Conservation (phyloP, 768 basidiomycete genomes). For the Favolaschia claudopus region DNA sequence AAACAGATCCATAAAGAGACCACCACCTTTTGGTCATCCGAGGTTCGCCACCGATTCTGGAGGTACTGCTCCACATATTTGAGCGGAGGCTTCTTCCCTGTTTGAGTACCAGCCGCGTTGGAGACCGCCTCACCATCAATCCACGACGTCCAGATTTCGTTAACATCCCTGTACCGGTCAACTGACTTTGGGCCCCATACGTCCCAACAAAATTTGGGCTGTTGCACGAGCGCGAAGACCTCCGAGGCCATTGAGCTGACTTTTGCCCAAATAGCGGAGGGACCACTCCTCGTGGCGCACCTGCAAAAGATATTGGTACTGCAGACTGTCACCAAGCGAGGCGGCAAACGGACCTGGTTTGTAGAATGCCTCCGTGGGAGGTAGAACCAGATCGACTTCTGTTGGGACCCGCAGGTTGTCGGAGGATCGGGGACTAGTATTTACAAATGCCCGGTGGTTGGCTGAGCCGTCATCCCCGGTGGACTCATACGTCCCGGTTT, state of each 20-base stretch:
- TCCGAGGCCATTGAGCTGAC: neutral
- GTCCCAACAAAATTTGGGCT: neutral
- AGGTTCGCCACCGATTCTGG: neutral
- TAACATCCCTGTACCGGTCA: neutral
- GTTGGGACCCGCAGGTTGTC: neutral
- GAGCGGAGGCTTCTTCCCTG: neutral
- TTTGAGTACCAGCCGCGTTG: neutral
- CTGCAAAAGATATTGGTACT: too few relatives aligned
- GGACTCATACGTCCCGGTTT: neutral
- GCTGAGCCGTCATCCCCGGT: neutral
- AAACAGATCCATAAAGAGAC: neutral
- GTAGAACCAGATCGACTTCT: neutral
- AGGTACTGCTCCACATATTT: neutral
- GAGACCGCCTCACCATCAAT: neutral
- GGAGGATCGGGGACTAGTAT: neutral
- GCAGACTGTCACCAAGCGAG: too few relatives aligned
- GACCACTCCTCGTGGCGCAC: neutral
- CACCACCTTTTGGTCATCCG: neutral
- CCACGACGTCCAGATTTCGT: constrained; percentile 1
- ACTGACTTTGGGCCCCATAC: neutral
- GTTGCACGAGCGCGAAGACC: neutral
- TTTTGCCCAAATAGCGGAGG: constrained; percentile 1
- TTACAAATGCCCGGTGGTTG: neutral
- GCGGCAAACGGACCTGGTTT: neutral
- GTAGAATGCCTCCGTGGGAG: neutral